phyloP scores from a whole-genome alignment of 768 basidiomycete species.

The Termitomyces sp. region DNA sequence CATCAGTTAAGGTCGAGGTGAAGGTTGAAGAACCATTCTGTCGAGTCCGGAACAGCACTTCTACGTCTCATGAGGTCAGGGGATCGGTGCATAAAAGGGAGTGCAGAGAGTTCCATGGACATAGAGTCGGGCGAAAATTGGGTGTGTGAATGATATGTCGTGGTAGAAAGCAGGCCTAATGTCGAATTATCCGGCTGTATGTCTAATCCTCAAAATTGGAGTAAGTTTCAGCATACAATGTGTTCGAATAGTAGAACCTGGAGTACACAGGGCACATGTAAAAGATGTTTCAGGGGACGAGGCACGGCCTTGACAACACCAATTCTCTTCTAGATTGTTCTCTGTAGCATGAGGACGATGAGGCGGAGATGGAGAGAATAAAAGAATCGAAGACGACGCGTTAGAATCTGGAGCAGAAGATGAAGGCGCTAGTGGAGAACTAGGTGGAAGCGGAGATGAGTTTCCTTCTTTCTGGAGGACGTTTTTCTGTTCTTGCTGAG shows the following conservation, averaged over 20 bases:
- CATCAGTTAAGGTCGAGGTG: background rate
- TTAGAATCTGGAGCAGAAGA: background rate
- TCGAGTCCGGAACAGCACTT: conserved; percentile 13
- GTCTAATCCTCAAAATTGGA: background rate
- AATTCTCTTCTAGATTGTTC: background rate
- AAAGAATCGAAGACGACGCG: background rate
- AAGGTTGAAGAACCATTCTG: conserved; percentile 12
- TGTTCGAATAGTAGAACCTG: conserved; percentile 8
- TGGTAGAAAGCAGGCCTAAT: too few relatives aligned
- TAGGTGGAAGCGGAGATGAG: conserved; percentile 12
- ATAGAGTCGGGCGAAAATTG: background rate
- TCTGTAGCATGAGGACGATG: background rate
- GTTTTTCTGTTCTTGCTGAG: conserved; percentile 1
- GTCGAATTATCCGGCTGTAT: background rate
- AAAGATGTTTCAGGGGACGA: background rate
- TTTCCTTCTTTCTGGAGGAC: background rate
- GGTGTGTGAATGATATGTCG: background rate
- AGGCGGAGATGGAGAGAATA: background rate
- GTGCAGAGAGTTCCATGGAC: conserved; percentile 15
- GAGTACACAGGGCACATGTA: conserved; percentile 10
- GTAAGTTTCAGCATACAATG: background rate
- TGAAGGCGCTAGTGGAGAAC: conserved; percentile 6
- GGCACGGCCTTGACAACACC: conserved; percentile 5
- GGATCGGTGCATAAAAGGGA: conserved; percentile 14
- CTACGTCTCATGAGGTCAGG: conserved; percentile 10